Conservation (phyloP, 768 basidiomycete genomes). For the Mrakia gelida region DNA sequence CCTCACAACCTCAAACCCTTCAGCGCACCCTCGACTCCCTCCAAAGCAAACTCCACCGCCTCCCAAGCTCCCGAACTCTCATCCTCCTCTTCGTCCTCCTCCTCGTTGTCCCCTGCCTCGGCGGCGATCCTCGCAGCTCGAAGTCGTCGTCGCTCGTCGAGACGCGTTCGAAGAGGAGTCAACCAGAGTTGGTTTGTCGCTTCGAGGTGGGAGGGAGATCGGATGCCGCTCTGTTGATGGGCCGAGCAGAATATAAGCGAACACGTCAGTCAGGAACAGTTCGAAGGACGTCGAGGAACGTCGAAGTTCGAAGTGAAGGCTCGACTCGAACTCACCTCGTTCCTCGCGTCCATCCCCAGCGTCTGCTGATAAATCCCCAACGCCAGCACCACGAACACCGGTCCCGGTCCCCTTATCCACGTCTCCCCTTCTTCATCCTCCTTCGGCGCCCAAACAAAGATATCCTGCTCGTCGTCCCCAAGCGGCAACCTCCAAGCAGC, state of each 20-base stretch:
- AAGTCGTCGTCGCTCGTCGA: not conserved
- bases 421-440: slow-evolving; percentile 16
- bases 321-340: not conserved
- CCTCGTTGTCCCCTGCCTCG: not conserved
- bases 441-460: slow-evolving; percentile 7
- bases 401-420: slow-evolving; percentile 25
- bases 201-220: not conserved
- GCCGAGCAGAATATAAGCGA: too few species aligned
- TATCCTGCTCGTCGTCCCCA: not conserved
- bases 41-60: slow-evolving; percentile 24
- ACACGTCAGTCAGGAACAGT: not conserved
- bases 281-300: not conserved
- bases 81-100: not conserved
- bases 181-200: not conserved
- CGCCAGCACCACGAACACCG: slow-evolving; percentile 20
- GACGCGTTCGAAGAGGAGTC: not conserved
- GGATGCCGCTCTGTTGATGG: not conserved
- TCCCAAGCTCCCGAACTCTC: slow-evolving; percentile 10
- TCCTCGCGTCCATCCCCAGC: not conserved
- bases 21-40: not conserved
- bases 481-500: not conserved
- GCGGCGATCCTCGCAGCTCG: not conserved
- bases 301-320: not conserved
- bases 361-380: slow-evolving; percentile 16
- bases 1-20: not conserved